Conservation (phyloP, 257 asterid species). For the Solanum lycopersicoides region DNA sequence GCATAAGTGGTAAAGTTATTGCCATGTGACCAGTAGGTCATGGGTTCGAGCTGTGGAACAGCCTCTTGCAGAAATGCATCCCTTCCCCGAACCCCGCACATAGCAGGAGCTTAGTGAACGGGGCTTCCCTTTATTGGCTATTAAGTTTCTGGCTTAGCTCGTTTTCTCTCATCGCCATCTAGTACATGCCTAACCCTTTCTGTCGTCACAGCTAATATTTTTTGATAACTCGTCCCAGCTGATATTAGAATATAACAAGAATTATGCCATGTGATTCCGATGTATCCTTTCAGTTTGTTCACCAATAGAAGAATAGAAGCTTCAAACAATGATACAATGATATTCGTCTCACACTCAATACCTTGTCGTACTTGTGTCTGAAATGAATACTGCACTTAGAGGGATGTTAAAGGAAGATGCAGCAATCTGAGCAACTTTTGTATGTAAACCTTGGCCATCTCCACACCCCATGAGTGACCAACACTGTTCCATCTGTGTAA, state of each 20-base stretch:
- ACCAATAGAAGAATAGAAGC: neutral
- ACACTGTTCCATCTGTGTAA: constrained; percentile 94
- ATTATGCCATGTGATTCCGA: neutral
- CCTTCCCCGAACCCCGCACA: neutral
- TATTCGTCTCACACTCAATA: constrained; percentile 5
- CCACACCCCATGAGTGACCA: constrained; percentile 96
- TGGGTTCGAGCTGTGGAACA: neutral
- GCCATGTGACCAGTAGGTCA: neutral
- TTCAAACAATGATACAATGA: neutral
- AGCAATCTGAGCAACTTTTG: constrained; percentile 95
- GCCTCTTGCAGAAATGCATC: neutral
- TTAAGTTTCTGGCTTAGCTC: neutral
- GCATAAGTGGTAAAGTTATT: neutral
- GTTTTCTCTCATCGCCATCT: neutral
- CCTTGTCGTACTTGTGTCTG: constrained; percentile 98
- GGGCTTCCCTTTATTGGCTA: neutral
- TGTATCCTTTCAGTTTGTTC: neutral
- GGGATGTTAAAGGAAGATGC: constrained; percentile 87
- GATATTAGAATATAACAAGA: neutral
- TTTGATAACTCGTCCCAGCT: neutral
- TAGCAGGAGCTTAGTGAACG: neutral
- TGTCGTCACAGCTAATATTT: neutral
- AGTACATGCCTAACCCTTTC: neutral
- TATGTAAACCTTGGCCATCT: constrained; percentile 99
- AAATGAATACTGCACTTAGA: constrained; percentile 78